Evolutionary conservation across 257 asterid genomes (phyloP).

Genomic region (Solanum boliviense): DNA sequence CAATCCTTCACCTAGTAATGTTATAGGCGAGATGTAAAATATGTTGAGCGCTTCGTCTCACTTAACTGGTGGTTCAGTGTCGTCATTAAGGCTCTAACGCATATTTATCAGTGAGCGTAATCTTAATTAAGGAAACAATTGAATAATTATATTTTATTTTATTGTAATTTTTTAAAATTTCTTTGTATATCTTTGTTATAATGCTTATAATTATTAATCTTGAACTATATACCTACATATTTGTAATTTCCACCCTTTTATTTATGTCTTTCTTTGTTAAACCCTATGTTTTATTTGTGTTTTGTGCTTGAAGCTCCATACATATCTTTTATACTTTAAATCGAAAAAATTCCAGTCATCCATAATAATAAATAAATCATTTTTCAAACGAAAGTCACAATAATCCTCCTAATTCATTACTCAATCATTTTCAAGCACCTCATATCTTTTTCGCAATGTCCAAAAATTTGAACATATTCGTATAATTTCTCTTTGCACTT

Average conservation of each 20-base stretch:
- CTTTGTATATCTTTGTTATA: not conserved
- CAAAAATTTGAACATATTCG: not conserved
- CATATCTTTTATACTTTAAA: not conserved
- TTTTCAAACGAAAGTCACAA: not conserved
- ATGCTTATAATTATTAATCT: not conserved
- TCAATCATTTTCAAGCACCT: not conserved
- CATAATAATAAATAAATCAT: not conserved
- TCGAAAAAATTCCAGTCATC: not conserved
- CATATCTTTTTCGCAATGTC: not conserved
- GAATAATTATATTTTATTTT: not conserved
- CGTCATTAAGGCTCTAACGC: not conserved
- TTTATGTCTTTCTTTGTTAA: not conserved
- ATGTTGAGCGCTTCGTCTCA: not conserved
- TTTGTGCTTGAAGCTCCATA: not conserved
- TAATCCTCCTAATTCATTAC: not conserved
- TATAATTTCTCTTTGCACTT: not conserved
- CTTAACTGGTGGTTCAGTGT: not conserved
- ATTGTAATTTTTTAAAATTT: not conserved
- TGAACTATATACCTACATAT: not conserved
- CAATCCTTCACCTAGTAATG: not conserved
- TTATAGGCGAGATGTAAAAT: not conserved
- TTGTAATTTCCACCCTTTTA: not conserved
- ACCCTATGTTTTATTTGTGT: not conserved
- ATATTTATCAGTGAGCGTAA: not conserved
- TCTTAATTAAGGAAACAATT: not conserved